Evolutionary conservation across 768 basidiomycete species (phyloP).

Genomic region (Nevesoporus exiguus): DNA sequence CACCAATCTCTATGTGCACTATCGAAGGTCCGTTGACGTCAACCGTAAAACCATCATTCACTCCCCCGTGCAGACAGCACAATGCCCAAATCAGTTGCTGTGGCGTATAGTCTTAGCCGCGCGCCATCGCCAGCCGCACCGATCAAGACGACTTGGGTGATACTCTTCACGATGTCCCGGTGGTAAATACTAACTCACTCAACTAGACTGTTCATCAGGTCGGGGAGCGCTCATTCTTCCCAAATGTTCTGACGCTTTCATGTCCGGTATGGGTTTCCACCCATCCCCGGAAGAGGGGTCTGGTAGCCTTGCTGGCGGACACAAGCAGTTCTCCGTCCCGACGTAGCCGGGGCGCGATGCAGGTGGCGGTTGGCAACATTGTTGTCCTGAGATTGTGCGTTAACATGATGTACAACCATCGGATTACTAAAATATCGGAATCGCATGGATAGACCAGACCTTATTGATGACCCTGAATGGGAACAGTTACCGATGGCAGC

Average conservation of each 20-base stretch:
- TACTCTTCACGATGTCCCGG: neutral
- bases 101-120: conserved; percentile 34
- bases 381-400: conserved; percentile 52
- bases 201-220: conserved; percentile 22
- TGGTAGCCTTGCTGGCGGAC: conserved; percentile 51
- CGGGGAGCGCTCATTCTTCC: conserved; percentile 40
- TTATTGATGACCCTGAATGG: conserved; percentile 51
- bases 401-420: neutral
- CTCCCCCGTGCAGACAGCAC: conserved; percentile 39
- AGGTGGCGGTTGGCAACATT: conserved; percentile 46
- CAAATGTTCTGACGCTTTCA: conserved; percentile 46
- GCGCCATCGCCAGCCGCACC: conserved; percentile 22
- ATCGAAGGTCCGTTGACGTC: neutral
- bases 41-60: conserved; percentile 25
- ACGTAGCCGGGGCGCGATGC: conserved; percentile 32
- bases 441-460: conserved; percentile 42
- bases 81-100: conserved; percentile 36
- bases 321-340: conserved; percentile 40
- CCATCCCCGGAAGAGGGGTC: conserved; percentile 29
- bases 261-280: conserved; percentile 34
- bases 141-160: conserved; percentile 41
- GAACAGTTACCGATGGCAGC: conserved; percentile 46
- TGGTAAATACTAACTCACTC: conserved; percentile 1
- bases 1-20: neutral
- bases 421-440: neutral